These are phyloP conservation scores for Onygenales sp. DNA, from an alignment of 2,329 filamentous ascomycete species.

Conservation along the genomic window DNA sequence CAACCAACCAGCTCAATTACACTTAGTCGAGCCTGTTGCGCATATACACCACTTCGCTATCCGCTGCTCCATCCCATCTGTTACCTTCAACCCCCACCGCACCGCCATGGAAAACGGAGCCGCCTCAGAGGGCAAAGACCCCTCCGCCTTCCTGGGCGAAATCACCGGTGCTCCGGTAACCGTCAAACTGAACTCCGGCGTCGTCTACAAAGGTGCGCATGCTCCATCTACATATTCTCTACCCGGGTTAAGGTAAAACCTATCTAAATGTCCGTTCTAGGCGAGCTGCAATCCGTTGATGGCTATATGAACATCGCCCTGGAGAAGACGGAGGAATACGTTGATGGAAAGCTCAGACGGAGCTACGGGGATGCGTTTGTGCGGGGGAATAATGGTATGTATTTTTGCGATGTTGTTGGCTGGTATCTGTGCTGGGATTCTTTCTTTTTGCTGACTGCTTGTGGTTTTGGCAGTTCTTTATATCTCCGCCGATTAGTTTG, in stretches of 20 bases:
- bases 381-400: slow-evolving; percentile 81
- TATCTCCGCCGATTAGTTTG: slow-evolving; percentile 25
- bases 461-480: slow-evolving; percentile 22
- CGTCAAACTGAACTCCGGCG: slow-evolving; percentile 97
- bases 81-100: background rate
- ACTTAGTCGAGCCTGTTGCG: no score
- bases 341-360: slow-evolving; percentile 72
- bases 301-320: slow-evolving; percentile 99
- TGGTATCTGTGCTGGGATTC: background rate
- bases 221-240: background rate
- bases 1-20: no score
- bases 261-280: slow-evolving; percentile 37
- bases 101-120: slow-evolving; percentile 65
- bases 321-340: slow-evolving; percentile 87
- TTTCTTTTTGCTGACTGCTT: background rate
- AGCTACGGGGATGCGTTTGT: slow-evolving; percentile 93
- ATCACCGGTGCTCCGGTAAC: slow-evolving; percentile 92
- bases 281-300: slow-evolving; percentile 91
- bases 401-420: background rate
- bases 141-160: slow-evolving; percentile 83
- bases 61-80: background rate
- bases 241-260: background rate
- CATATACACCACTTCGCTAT: background rate
- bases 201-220: slow-evolving; percentile 80
- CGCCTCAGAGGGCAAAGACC: slow-evolving; percentile 70